Evolutionary conservation across 768 basidiomycete species (phyloP).

Genomic region (Leucocoprinus leucothites): DNA sequence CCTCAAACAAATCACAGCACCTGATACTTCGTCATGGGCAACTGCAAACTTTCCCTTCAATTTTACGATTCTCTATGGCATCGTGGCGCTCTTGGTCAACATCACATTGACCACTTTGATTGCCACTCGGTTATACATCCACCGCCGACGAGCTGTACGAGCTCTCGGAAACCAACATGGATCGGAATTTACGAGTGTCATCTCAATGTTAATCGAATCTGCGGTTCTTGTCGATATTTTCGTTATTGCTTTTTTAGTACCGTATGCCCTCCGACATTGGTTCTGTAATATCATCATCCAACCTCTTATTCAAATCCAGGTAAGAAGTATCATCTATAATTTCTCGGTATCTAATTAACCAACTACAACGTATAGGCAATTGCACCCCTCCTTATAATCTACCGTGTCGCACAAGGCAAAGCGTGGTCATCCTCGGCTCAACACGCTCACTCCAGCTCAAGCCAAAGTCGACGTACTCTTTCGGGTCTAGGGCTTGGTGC

Average conservation of each 20-base stretch:
- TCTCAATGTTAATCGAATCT: slow-evolving; percentile 8
- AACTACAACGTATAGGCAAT: slow-evolving; percentile 10
- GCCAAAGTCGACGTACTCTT: neutral
- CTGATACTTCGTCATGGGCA: slow-evolving; percentile 5
- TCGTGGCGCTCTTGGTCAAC: slow-evolving; percentile 7
- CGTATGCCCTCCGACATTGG: slow-evolving; percentile 8
- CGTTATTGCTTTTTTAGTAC: slow-evolving; percentile 3
- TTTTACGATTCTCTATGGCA: slow-evolving; percentile 8
- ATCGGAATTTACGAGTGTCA: neutral
- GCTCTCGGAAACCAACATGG: slow-evolving; percentile 1
- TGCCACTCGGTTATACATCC: slow-evolving; percentile 1
- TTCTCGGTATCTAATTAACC: neutral
- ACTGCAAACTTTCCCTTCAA: slow-evolving; percentile 5
- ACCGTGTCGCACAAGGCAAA: slow-evolving; percentile 19
- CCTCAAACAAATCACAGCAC: slow-evolving; percentile 9
- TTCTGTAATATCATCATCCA: slow-evolving; percentile 7
- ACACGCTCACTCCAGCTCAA: neutral
- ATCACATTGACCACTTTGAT: slow-evolving; percentile 5
- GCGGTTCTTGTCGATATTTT: slow-evolving; percentile 1
- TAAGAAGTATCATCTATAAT: neutral
- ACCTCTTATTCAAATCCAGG: slow-evolving; percentile 6
- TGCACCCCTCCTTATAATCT: slow-evolving; percentile 18
- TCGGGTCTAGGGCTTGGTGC: too few relatives aligned
- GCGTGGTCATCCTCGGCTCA: slow-evolving; percentile 10
- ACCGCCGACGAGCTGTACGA: neutral